phyloP scores from a whole-genome alignment of 2,329 filamentous ascomycete genomes.

The Botrytis fragariae region DNA sequence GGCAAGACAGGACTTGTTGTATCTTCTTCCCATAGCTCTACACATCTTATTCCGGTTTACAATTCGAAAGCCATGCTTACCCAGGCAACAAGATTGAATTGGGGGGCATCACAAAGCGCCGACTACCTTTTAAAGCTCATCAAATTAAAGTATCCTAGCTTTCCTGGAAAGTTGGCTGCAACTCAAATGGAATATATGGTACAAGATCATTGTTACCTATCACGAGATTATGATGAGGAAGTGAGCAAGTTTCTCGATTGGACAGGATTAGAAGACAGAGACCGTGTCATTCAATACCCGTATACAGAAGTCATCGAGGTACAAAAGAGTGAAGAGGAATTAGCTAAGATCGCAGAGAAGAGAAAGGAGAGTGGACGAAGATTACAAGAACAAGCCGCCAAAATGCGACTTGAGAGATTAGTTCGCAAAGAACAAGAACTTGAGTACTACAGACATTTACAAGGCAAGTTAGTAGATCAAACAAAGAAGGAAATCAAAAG shows the following conservation, averaged over 20 bases:
- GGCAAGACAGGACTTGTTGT: constrained; percentile 85
- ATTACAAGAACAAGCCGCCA: constrained; percentile 92
- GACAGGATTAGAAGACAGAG: constrained; percentile 85
- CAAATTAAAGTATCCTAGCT: constrained; percentile 85
- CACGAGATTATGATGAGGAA: constrained; percentile 78
- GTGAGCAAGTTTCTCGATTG: constrained; percentile 78
- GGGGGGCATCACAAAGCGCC: constrained; percentile 86
- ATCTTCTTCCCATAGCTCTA: constrained; percentile 89
- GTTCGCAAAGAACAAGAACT: constrained; percentile 95
- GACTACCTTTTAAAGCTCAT: constrained; percentile 92
- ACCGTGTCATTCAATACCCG: constrained; percentile 87
- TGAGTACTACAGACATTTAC: constrained; percentile 87
- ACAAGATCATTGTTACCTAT: constrained; percentile 85
- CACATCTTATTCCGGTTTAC: constrained; percentile 90
- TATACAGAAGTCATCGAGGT: constrained; percentile 87
- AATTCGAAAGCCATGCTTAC: constrained; percentile 79
- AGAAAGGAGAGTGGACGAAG: constrained; percentile 91
- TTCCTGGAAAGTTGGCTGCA: constrained; percentile 80
- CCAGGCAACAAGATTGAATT: constrained; percentile 87
- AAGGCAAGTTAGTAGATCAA: constrained; percentile 66
- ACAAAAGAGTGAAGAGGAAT: constrained; percentile 92
- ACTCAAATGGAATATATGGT: constrained; percentile 87
- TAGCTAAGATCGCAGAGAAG: constrained; percentile 85
- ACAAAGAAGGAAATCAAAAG: constrained; percentile 90
- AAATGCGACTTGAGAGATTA: constrained; percentile 93